Evolutionary conservation across 495 filamentous ascomycete species (phyloP).

Genomic region (Staphylotrichum longicolle): DNA sequence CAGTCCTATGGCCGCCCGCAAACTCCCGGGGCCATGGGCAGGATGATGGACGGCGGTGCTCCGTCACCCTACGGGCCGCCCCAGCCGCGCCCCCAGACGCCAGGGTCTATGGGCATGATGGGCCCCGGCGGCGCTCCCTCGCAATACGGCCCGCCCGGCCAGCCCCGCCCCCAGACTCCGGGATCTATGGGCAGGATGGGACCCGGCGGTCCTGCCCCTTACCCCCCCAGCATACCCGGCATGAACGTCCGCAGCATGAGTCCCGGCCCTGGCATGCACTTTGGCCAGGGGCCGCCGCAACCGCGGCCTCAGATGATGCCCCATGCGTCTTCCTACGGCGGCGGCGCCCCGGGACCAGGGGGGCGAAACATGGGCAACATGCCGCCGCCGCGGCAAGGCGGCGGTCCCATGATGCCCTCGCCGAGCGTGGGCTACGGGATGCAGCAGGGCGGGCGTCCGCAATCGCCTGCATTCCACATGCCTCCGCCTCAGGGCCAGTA

Average conservation of each 20-base stretch:
- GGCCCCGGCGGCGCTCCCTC: not conserved
- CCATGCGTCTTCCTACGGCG: slow-evolving; percentile 17
- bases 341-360: slow-evolving; percentile 11
- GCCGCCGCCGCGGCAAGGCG: slow-evolving; percentile 10
- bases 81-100: slow-evolving; percentile 4
- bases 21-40: slow-evolving; percentile 9
- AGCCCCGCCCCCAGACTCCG: slow-evolving; percentile 23
- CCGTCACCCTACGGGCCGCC: not conserved
- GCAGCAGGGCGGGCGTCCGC: slow-evolving; percentile 29
- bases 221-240: slow-evolving; percentile 25
- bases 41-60: slow-evolving; percentile 8
- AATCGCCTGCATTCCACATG: slow-evolving; percentile 31
- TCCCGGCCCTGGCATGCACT: slow-evolving; percentile 24
- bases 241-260: slow-evolving; percentile 25
- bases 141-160: slow-evolving; percentile 4
- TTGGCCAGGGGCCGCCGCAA: slow-evolving; percentile 19
- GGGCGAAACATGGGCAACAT: slow-evolving; percentile 27
- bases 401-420: slow-evolving; percentile 22
- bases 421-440: slow-evolving; percentile 29
- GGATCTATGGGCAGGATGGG: slow-evolving; percentile 10
- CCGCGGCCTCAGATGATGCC: slow-evolving; percentile 25
- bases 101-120: slow-evolving; percentile 15
- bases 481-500: slow-evolving; percentile 37
- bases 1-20: slow-evolving; percentile 21
- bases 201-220: slow-evolving; percentile 22